These are phyloP conservation scores for Pythium grandisporangium DNA, from an alignment of 352 stramenopile genomes.

Conservation along the genomic window DNA sequence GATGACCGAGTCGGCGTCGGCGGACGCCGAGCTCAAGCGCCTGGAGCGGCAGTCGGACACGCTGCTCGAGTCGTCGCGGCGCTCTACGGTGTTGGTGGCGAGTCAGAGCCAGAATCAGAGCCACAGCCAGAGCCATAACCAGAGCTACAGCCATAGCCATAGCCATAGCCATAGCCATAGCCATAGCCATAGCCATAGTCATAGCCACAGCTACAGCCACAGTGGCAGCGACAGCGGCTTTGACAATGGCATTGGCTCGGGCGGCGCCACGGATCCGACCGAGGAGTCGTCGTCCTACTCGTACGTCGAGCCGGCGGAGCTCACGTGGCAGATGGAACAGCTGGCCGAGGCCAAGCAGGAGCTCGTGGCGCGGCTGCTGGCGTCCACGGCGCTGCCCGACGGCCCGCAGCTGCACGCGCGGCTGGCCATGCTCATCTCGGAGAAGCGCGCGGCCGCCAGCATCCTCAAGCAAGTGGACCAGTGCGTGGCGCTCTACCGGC, in stretches of 20 bases:
- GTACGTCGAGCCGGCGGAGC: conserved; percentile 12
- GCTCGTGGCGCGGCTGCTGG: conserved; percentile 34
- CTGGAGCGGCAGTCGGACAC: conserved; percentile 47
- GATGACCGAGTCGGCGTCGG: conserved; percentile 33
- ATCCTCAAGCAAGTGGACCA: conserved; percentile 65
- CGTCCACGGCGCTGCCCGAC: conserved; percentile 35
- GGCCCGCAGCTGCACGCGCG: conserved; percentile 57
- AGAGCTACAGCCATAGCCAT: too few species aligned
- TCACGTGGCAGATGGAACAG: conserved; percentile 25
- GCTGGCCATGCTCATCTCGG: conserved; percentile 63
- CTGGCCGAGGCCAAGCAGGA: conserved; percentile 56
- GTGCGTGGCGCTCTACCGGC: conserved; percentile 39
- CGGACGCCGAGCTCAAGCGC: conserved; percentile 41
- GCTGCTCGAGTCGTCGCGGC: conserved; percentile 35
- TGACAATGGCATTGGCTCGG: conserved; percentile 1
- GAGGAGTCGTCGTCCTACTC: too few species aligned
- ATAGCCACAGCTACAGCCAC: background rate
- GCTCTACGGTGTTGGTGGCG: conserved; percentile 11
- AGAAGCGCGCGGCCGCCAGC: conserved; percentile 55
- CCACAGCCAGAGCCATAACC: too few species aligned
- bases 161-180: too few species aligned
- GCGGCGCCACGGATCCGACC: conserved; percentile 9
- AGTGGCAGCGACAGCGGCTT: background rate
- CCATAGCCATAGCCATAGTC: too few species aligned
- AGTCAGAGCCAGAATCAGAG: too few species aligned